Percentiles rank a stretch among this genome's conserved stretches.
phyloP scores from a whole-genome alignment of 345 rosid genomes.

The Brassica napus region Da-Ae NC_063446.1:8254001-8254500 shows the following conservation, averaged over 20 bases:
- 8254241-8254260: slow-evolving; percentile 99
- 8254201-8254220: slow-evolving; percentile 90
- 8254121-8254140: slow-evolving; percentile 89
- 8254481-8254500: slow-evolving; percentile 98
- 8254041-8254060: background rate
- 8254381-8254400: background rate
- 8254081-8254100: slow-evolving; percentile 89
- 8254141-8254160: slow-evolving; percentile 5
- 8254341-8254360: slow-evolving; percentile 97
- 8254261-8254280: slow-evolving; percentile 88
- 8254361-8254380: slow-evolving; percentile 31
- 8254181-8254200: slow-evolving; percentile 79
- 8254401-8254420: background rate
- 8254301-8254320: slow-evolving; percentile 87
- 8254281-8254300: slow-evolving; percentile 98
- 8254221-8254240: slow-evolving; percentile 92
- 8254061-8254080: slow-evolving; percentile 76
- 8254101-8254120: slow-evolving; percentile 95
- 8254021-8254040: background rate
- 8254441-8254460: slow-evolving; percentile 94
- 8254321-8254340: slow-evolving; percentile 99
- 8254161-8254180: background rate
- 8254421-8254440: slow-evolving; percentile 84
- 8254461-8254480: slow-evolving; percentile 98
- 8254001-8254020: slow-evolving; percentile 52